phyloP scores from a whole-genome alignment of 495 filamentous ascomycete genomes.

The Copromyces sp. region DNA sequence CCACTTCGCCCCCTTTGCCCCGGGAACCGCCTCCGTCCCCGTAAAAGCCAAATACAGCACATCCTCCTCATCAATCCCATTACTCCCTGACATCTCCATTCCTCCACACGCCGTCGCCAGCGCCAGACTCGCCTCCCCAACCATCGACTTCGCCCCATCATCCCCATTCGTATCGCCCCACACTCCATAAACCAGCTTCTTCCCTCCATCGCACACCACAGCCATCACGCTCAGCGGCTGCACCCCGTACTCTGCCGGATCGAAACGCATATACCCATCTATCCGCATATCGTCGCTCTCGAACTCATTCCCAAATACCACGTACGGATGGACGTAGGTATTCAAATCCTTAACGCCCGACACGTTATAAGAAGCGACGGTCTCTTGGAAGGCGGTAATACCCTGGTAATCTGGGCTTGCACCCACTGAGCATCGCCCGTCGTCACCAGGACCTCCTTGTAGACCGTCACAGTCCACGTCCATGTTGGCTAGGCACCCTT shows the following conservation, averaged over 20 bases:
- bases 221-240: conserved; percentile 52
- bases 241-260: conserved; percentile 43
- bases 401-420: conserved; percentile 41
- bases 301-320: conserved; percentile 54
- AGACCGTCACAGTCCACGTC: conserved; percentile 61
- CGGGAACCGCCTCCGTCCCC: conserved; percentile 38
- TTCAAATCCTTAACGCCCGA: conserved; percentile 45
- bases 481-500: conserved; percentile 39
- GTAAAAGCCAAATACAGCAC: conserved; percentile 47
- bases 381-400: conserved; percentile 44
- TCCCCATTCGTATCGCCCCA: conserved; percentile 59
- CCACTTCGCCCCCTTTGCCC: conserved; percentile 39
- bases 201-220: conserved; percentile 44
- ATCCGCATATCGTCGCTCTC: not conserved
- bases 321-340: conserved; percentile 52
- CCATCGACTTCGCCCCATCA: conserved; percentile 28
- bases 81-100: conserved; percentile 32
- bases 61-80: conserved; percentile 39
- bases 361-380: conserved; percentile 25
- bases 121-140: conserved; percentile 49
- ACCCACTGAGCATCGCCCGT: conserved; percentile 29
- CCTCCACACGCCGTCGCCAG: conserved; percentile 48
- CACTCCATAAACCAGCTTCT: conserved; percentile 51
- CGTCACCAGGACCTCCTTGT: conserved; percentile 33
- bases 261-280: conserved; percentile 31